These are phyloP conservation scores for Cynanchum wilfordii DNA, from an alignment of 257 asterid genomes.

Conservation along the genomic window DNA sequence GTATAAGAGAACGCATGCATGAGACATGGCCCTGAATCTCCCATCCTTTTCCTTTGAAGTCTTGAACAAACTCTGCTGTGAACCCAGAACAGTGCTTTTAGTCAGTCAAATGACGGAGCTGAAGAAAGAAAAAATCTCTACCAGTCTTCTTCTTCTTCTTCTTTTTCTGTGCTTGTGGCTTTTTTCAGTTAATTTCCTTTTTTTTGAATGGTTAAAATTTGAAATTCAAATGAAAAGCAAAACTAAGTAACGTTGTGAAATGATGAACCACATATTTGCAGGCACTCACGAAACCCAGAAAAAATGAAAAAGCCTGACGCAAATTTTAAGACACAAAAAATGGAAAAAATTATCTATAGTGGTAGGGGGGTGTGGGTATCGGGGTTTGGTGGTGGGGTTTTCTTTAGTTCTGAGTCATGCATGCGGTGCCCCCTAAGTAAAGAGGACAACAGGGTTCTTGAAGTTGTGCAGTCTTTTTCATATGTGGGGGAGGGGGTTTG, in stretches of 20 bases:
- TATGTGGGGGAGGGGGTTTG: background rate
- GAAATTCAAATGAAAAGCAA: slow-evolving; percentile 69
- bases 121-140: slow-evolving; percentile 14
- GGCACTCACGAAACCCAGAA: background rate
- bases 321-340: slow-evolving; percentile 12
- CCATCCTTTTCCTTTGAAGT: slow-evolving; percentile 46
- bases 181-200: background rate
- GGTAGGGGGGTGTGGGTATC: background rate
- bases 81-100: background rate
- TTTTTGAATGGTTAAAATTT: slow-evolving; percentile 28
- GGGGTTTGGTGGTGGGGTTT: background rate
- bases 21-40: slow-evolving; percentile 65
- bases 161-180: background rate
- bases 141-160: background rate
- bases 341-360: too few relatives aligned
- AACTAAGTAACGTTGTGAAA: slow-evolving; percentile 30
- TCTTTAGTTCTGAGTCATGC: background rate
- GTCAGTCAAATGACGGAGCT: slow-evolving; percentile 10
- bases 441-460: background rate
- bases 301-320: slow-evolving; percentile 2
- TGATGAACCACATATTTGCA: slow-evolving; percentile 20
- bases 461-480: slow-evolving; percentile 17
- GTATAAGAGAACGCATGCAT: slow-evolving; percentile 74
- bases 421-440: slow-evolving; percentile 4
- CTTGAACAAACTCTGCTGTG: slow-evolving; percentile 10